phyloP scores from a whole-genome alignment of 2,329 filamentous ascomycete genomes.

The Chrysosphaeria jannelii region DNA sequence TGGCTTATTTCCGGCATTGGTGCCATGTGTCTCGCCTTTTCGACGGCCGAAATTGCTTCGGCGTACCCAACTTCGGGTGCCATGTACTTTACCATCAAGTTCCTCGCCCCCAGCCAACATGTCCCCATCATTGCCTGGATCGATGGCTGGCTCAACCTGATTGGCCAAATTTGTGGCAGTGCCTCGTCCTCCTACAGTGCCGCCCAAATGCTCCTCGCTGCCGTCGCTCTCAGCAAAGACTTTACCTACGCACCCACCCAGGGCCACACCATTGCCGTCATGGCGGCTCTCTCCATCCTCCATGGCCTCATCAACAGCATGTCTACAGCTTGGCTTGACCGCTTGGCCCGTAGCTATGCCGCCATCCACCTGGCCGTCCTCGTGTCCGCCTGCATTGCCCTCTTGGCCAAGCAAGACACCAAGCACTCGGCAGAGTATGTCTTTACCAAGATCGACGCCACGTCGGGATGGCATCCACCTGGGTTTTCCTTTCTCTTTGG shows the following conservation, averaged over 20 bases:
- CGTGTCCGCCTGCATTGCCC: conserved; percentile 18
- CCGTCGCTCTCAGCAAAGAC: conserved; percentile 18
- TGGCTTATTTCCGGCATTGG: conserved; percentile 25
- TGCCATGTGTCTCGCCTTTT: conserved; percentile 22
- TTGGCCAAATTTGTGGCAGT: conserved; percentile 21
- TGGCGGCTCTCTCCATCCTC: conserved; percentile 20
- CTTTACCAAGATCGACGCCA: conserved; percentile 20
- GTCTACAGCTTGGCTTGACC: conserved; percentile 25
- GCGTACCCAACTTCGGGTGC: conserved; percentile 21
- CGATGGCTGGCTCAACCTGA: conserved; percentile 16
- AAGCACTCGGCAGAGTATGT: conserved; percentile 21
- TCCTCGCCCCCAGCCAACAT: conserved; percentile 16
- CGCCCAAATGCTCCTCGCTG: conserved; percentile 23
- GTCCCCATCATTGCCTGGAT: conserved; percentile 20
- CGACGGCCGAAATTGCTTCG: conserved; percentile 24
- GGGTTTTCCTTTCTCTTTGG: conserved; percentile 28
- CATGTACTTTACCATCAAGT: conserved; percentile 23
- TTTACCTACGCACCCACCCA: conserved; percentile 16
- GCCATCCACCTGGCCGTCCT: conserved; percentile 23
- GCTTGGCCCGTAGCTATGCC: conserved; percentile 24
- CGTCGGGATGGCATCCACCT: conserved; percentile 20
- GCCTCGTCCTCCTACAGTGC: conserved; percentile 26
- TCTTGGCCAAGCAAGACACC: conserved; percentile 17
- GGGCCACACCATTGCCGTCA: conserved; percentile 19
- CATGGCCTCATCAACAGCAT: conserved; percentile 22